Evolutionary conservation across 1,284 basidiomycete species (phyloP), one percentile per base, ranked within the genome.

Genomic region (Rhodotorula glutinis): DNA sequence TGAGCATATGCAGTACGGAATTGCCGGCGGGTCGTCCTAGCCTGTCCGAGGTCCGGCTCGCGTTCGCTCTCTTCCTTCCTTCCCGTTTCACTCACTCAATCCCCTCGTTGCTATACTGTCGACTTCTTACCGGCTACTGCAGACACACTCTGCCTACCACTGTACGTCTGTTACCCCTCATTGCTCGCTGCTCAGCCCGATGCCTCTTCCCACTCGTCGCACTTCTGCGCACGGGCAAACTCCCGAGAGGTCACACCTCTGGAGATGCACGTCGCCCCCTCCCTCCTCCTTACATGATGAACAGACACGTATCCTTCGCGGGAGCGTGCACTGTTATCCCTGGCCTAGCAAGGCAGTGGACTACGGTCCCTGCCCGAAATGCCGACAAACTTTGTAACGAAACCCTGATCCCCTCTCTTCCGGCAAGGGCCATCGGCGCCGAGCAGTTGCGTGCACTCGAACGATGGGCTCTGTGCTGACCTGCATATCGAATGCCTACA

Each of bases 291-390:
- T 27, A 54, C n/a, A 66, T 59, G 68, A 70, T 70, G 68, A 38
- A 62, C 60, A 57, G 57, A 56, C 59, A n/a, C 58, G 47, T 40
- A 47, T 60, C 65, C 65, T 63, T 63, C 54, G 54, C 62, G 47
- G 68, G 53, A 46, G 25, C 51, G 59, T n/a, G 56, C 60, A 38
- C 63, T 60, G 68, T 70, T 70, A 70, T 70, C 68, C 68, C 68
- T 70, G 68, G 49, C 68, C 65, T 66, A 70, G 66, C 44, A 68
- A 53, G 41, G 66, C 56, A 30, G 17, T 51, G 23, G 46, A 38
- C 49, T 54, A 62, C 66, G 66, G 47, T 41, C 53, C 27, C 38
- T 52, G 59, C 43, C 33, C 51, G 23, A 68, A 30, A 56, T 68
- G 66, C 66, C 66, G 66, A 68, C 66, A 65, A 38, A 38, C 33